A percentile compares a stretch with the other conserved stretches of the same genome.
Evolutionary conservation across 2,329 filamentous ascomycete species (phyloP).

Genomic region (Bretziella fagacearum): DNA sequence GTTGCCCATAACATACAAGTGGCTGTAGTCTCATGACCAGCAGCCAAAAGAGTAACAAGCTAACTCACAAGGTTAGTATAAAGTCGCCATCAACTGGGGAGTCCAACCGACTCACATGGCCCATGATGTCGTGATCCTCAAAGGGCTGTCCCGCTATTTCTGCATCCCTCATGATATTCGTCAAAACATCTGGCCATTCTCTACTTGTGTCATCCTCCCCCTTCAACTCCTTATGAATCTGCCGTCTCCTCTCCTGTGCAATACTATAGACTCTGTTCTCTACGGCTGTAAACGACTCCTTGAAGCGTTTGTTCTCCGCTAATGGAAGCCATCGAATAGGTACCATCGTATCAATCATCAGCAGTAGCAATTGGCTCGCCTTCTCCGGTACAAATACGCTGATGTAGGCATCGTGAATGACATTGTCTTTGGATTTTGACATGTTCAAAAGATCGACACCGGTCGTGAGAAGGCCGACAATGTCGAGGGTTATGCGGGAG

Average conservation of each 20-base stretch:
- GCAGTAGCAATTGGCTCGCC: slow-evolving; percentile 16
- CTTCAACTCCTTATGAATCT: slow-evolving; percentile 12
- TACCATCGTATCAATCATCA: slow-evolving; percentile 21
- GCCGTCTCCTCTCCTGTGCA: slow-evolving; percentile 8
- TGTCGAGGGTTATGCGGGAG: slow-evolving; percentile 22
- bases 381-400: slow-evolving; percentile 18
- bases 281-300: slow-evolving; percentile 20
- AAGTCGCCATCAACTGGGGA: not conserved
- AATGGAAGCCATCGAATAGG: slow-evolving; percentile 25
- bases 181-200: slow-evolving; percentile 19
- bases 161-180: slow-evolving; percentile 22
- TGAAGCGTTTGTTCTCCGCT: slow-evolving; percentile 23
- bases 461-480: slow-evolving; percentile 22
- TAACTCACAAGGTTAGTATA: slow-evolving; percentile 23
- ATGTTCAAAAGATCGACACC: slow-evolving; percentile 23
- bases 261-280: slow-evolving; percentile 18
- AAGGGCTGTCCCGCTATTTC: slow-evolving; percentile 16
- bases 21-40: slow-evolving; percentile 30
- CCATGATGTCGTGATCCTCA: slow-evolving; percentile 18
- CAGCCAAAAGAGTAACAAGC: slow-evolving; percentile 28
- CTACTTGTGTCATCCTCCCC: slow-evolving; percentile 7
- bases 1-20: slow-evolving; percentile 26
- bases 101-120: slow-evolving; percentile 10
- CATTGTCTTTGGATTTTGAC: slow-evolving; percentile 11
- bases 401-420: slow-evolving; percentile 20